These are phyloP conservation scores for Kwoniella newhampshirensis DNA, from an alignment of 768 basidiomycete genomes.

Conservation along the genomic window DNA sequence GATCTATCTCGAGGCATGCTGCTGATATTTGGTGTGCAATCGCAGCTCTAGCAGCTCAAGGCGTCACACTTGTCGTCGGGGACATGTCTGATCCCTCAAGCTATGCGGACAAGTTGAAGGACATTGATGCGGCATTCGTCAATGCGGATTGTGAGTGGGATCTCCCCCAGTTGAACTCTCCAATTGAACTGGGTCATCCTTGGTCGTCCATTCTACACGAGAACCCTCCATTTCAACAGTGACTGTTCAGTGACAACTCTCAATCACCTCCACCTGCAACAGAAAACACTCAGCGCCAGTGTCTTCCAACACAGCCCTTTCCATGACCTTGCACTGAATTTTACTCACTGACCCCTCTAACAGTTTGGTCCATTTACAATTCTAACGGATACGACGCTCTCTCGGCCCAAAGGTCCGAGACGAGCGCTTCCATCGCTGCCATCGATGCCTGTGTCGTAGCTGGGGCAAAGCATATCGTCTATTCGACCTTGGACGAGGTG, in stretches of 20 bases:
- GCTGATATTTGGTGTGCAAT: not conserved
- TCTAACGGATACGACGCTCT: conserved; percentile 4
- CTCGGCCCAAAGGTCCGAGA: not conserved
- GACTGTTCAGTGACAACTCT: no score
- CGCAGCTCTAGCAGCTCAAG: not conserved
- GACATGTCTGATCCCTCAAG: conserved; percentile 3
- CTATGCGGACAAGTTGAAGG: not conserved
- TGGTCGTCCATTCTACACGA: no score
- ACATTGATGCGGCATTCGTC: conserved; percentile 1
- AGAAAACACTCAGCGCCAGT: no score
- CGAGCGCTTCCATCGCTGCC: not conserved
- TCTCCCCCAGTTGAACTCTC: not conserved
- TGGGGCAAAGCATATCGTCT: conserved; percentile 5
- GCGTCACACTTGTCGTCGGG: conserved; percentile 4
- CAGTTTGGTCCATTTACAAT: conserved; percentile 2
- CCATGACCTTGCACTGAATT: no score
- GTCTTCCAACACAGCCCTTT: no score
- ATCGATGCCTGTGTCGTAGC: conserved; percentile 6
- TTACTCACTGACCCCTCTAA: not conserved
- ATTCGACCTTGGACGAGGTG: conserved; percentile 3
- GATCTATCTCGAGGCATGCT: no score
- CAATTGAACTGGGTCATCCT: not conserved
- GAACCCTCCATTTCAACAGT: no score
- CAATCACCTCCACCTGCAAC: no score
- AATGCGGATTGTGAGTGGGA: conserved; percentile 5